Conservation (phyloP, 768 basidiomycete genomes). For the Suillus bovinus region DNA sequence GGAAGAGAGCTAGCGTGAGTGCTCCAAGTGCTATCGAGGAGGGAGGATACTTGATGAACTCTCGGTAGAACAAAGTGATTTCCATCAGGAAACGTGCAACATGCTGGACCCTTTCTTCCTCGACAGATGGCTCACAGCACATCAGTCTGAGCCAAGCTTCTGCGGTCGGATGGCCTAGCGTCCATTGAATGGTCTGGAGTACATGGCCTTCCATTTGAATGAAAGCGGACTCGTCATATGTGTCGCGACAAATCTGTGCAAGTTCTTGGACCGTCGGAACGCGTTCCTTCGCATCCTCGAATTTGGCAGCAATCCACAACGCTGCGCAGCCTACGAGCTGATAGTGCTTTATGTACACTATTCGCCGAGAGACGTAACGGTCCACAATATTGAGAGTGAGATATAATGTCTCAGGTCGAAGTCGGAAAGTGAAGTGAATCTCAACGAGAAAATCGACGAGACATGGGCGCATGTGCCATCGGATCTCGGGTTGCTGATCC, state of each 20-base stretch:
- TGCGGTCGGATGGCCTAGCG: slow-evolving; percentile 94
- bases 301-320: slow-evolving; percentile 99
- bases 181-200: slow-evolving; percentile 94
- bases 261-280: slow-evolving; percentile 96
- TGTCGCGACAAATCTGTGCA: slow-evolving; percentile 91
- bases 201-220: slow-evolving; percentile 99
- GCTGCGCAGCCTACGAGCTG: slow-evolving; percentile 98
- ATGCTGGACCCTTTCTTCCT: slow-evolving; percentile 90
- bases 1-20: slow-evolving; percentile 83
- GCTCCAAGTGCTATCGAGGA: slow-evolving; percentile 90
- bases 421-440: slow-evolving; percentile 95
- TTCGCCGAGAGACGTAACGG: slow-evolving; percentile 97
- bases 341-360: slow-evolving; percentile 99
- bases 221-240: slow-evolving; percentile 96
- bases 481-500: slow-evolving; percentile 99
- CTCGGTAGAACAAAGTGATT: slow-evolving; percentile 96
- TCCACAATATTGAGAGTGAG: slow-evolving; percentile 99
- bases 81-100: slow-evolving; percentile 99
- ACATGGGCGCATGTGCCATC: slow-evolving; percentile 99
- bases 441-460: slow-evolving; percentile 99
- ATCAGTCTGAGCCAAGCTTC: slow-evolving; percentile 94
- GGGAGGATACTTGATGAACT: slow-evolving; percentile 84
- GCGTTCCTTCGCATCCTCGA: slow-evolving; percentile 98
- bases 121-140: slow-evolving; percentile 71
- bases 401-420: slow-evolving; percentile 98